Evolutionary conservation across 1,284 basidiomycete species (phyloP), one percentile per base, ranked within the genome.

Genomic region (Trametes versicolor): DNA sequence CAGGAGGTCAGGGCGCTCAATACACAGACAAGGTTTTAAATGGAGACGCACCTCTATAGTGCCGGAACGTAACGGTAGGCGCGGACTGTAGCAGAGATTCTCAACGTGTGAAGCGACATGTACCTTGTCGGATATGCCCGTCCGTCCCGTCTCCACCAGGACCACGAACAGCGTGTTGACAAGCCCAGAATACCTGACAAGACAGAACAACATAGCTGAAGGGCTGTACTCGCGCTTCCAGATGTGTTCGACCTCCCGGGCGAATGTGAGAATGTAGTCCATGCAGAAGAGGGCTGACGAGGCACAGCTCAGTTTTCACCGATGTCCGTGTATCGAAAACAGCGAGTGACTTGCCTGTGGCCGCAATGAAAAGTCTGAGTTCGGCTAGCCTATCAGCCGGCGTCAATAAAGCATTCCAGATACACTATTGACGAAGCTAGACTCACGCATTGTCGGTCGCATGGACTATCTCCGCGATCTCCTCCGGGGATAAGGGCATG

Each of bases 261-360:
- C 34, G n/a, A 70, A 47, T 0, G 64, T 70, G 13, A 66, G 29
- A 15, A 25, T 29, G 41, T 70, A 66, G 36, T 70, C 66, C 39
- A 64, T 66, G 55, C 62, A 65, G 17, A 59, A 64, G 4, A 68
- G 49, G 2, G 69, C 69, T 70, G 49, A 34, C 23, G 27, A 25
- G 12, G 13, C 27, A 50, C 2, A 17, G 10, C 27, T 50, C 52
- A 43, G 21, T 25, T 21, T 54, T 17, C 67, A 32, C 8, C 29
- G 29, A 8, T 8, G 8, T 8, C 29, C 29, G 29, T 32, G 29
- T 8, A 32, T 8, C 29, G 29, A 3, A 32, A 8, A 32, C 29
- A 8, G 29, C 29, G 29, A 32, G 29, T 32, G 29, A 8, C 29
- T 32, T 32, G 29, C 29, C 29, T 32, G 29, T 32, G 29, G 29